Evolutionary conservation across 1,139 yeast species (phyloP), one percentile per base, ranked within the genome.

Genomic region (Sugiyamaella pinicola): DNA sequence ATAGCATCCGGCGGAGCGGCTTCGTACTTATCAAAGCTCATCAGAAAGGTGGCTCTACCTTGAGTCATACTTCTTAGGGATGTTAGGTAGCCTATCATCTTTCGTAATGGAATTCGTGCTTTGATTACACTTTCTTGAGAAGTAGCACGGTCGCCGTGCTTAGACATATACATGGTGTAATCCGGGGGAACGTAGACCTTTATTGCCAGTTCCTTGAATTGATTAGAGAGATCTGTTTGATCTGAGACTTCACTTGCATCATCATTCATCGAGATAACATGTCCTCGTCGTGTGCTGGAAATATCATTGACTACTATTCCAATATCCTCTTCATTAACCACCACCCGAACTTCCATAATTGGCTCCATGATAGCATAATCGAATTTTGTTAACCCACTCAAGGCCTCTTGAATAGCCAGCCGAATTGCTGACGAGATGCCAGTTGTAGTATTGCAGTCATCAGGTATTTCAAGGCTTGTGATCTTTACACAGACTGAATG

Each of bases 51-150:
- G 2, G 95, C 96, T 49, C 96, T 76, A 1, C 99, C 99, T 65
- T 89, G 91, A 0, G 98, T 91, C 62, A 90, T 74, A 38, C 95
- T 84, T 64, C 98, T 74, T 46, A 93, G 72, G 54, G 81, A 82
- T 5, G 84, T 82, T 52, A 89, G 77, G 66, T 93, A 93, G 1
- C 97, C 96, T 52, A 91, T 80, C 96, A 93, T 90, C 59, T 86
- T 95, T 58, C 85, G 78, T 62, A 93, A 74, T 8, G 99, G 98
- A 0, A 91, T 91, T 54, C 79, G 81, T 0, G 96, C 96, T 13
- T 74, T 73, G 37, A 91, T 80, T 2, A 80, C 72, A 63, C 87
- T 86, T 54, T 64, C 71, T 50, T 49, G 58, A 33, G 61, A 58
- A 13, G 57, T 55, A 45, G 52, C 52, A 22, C 69, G 61, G 28